Percentiles rank a stretch among this genome's conserved stretches.
These are phyloP conservation scores for Ophiostoma fasciatum DNA, from an alignment of 2,329 filamentous ascomycete species.

Conservation along the genomic window DNA sequence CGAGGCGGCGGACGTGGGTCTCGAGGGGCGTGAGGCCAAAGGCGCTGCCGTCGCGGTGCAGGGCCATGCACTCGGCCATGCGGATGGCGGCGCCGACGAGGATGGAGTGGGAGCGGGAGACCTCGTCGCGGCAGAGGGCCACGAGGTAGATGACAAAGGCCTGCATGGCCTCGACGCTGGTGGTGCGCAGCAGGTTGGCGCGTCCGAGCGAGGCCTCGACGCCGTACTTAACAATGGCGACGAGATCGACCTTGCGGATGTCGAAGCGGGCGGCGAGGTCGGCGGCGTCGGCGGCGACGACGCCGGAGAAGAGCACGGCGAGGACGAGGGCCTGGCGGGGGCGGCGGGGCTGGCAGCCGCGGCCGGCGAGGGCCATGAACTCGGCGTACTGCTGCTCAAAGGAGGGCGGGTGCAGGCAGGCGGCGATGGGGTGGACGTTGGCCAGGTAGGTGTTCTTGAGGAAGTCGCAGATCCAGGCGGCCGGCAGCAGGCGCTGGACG, in stretches of 20 bases:
- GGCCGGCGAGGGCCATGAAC: conserved; percentile 49
- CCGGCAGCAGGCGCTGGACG: conserved; percentile 47
- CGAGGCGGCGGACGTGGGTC: conserved; percentile 52
- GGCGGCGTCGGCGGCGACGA: conserved; percentile 38
- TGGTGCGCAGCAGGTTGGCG: conserved; percentile 57
- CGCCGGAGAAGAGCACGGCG: conserved; percentile 52
- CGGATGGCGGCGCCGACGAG: conserved; percentile 57
- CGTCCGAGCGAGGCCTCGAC: conserved; percentile 53
- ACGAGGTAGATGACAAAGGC: conserved; percentile 66
- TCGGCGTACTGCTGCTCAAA: conserved; percentile 48
- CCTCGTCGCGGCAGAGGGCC: conserved; percentile 53
- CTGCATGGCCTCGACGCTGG: conserved; percentile 58
- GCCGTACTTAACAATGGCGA: conserved; percentile 44
- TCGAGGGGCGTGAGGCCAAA: conserved; percentile 54
- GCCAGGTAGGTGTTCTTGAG: conserved; percentile 53
- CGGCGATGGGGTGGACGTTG: conserved; percentile 52
- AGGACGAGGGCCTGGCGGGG: conserved; percentile 49
- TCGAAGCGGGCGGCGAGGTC: conserved; percentile 28
- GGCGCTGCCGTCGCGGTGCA: conserved; percentile 54
- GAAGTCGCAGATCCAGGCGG: conserved; percentile 39
- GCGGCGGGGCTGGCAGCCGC: conserved; percentile 25
- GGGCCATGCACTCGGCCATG: conserved; percentile 62
- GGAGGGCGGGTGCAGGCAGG: conserved; percentile 51
- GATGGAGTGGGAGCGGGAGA: conserved; percentile 60
- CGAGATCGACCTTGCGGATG: conserved; percentile 14